phyloP scores from a whole-genome alignment of 768 basidiomycete genomes.

The Russula vinacea region DNA sequence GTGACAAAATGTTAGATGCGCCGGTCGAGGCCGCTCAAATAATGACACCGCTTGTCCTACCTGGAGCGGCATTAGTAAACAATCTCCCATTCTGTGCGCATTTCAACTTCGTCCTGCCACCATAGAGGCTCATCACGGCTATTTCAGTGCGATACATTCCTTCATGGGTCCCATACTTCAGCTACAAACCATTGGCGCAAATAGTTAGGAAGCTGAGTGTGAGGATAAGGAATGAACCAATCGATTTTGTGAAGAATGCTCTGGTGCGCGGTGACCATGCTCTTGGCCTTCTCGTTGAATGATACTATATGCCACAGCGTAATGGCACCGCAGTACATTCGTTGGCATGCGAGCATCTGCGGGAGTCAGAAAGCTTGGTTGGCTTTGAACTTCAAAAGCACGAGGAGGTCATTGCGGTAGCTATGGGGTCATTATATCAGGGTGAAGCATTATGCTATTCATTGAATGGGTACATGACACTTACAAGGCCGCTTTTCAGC shows the following conservation, averaged over 20 bases:
- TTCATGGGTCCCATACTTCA: slow-evolving; percentile 16
- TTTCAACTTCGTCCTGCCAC: too few relatives aligned
- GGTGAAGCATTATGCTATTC: background rate
- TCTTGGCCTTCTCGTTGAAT: background rate
- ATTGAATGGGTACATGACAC: background rate
- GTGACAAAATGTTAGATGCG: too few relatives aligned
- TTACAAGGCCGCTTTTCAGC: background rate
- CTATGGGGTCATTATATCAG: slow-evolving; percentile 11
- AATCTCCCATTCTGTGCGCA: background rate
- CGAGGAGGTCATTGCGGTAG: background rate
- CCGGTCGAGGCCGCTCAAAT: too few relatives aligned
- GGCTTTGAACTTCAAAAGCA: background rate
- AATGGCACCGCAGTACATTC: slow-evolving; percentile 13
- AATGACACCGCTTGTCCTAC: too few relatives aligned
- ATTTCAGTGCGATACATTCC: slow-evolving; percentile 15
- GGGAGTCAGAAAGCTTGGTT: slow-evolving; percentile 3
- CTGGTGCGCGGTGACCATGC: background rate
- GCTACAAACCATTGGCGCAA: background rate
- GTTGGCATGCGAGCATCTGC: slow-evolving; percentile 8
- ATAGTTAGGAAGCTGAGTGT: background rate
- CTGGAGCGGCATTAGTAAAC: too few relatives aligned
- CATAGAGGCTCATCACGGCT: background rate
- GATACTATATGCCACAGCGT: background rate
- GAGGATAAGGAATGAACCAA: background rate
- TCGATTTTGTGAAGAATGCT: slow-evolving; percentile 5